Conservation (phyloP, 371 early-diverging fungal genomes). For the Amoeboaphelidium protococcarum region DNA sequence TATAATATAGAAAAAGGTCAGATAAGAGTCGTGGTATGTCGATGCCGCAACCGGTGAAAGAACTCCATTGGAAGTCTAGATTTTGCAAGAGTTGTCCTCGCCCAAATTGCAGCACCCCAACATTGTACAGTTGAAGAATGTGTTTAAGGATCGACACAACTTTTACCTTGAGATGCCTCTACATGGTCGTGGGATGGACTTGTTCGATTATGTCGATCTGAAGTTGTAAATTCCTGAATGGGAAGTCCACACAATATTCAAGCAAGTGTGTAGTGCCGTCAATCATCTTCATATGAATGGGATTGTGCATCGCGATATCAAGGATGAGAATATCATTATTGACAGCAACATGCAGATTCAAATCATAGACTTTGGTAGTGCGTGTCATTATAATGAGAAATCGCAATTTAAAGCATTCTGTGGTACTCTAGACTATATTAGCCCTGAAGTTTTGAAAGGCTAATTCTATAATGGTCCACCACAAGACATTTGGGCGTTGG, state of each 20-base stretch:
- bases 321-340: slow-evolving; percentile 2
- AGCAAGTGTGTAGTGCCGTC: slow-evolving; percentile 3
- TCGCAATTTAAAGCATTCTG: neutral
- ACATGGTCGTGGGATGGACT: slow-evolving; percentile 2
- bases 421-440: slow-evolving; percentile 1
- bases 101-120: neutral
- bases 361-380: neutral
- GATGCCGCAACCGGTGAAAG: neutral
- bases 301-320: slow-evolving; percentile 13
- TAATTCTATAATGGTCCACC: slow-evolving; percentile 2
- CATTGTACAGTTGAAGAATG: neutral
- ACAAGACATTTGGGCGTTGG: slow-evolving; percentile 14
- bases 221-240: neutral
- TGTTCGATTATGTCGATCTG: slow-evolving; percentile 2
- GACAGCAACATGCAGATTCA: neutral
- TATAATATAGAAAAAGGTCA: neutral
- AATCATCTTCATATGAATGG: slow-evolving; percentile 5
- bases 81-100: neutral
- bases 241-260: neutral
- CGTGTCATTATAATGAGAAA: neutral
- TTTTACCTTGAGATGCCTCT: neutral
- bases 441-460: neutral
- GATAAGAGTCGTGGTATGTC: neutral
- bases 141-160: neutral
- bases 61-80: neutral